Conservation (phyloP, 306 rosid species). For the Mimosa bimucronata region DNA sequence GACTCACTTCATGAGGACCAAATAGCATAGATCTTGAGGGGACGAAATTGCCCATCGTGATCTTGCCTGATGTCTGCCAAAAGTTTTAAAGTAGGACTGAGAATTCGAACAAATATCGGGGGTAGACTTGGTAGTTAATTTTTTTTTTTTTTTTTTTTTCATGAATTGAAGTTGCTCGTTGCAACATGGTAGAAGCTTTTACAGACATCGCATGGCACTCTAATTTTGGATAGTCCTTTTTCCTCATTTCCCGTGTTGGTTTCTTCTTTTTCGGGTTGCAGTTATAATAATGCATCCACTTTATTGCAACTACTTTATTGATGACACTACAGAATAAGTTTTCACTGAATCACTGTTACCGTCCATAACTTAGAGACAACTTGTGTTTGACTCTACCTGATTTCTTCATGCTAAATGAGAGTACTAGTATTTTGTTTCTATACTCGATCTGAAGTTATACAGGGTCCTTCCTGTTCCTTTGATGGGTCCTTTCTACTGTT, state of each 20-base stretch:
- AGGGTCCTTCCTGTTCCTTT: neutral
- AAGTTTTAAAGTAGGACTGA: conserved; percentile 29
- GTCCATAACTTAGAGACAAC: conserved; percentile 7
- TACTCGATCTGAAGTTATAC: neutral
- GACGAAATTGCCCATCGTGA: conserved; percentile 39
- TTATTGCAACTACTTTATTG: conserved; percentile 42
- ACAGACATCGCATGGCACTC: conserved; percentile 50
- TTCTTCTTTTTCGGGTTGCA: conserved; percentile 44
- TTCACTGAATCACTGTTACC: conserved; percentile 6
- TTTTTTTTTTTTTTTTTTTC: conserved; percentile 7
- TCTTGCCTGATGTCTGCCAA: conserved; percentile 27
- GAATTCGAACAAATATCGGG: conserved; percentile 33
- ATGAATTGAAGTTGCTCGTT: conserved; percentile 39
- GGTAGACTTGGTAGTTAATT: conserved; percentile 36
- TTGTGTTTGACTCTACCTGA: conserved; percentile 29
- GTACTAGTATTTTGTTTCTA: neutral
- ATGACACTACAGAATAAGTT: conserved; percentile 26
- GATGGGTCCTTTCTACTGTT: conserved; percentile 6
- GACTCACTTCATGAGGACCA: conserved; percentile 48
- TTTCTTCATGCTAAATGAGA: conserved; percentile 16
- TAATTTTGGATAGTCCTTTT: conserved; percentile 44
- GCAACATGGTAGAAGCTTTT: conserved; percentile 63
- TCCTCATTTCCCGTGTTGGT: conserved; percentile 57
- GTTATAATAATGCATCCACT: conserved; percentile 44
- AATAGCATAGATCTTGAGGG: conserved; percentile 79